Conservation (phyloP, 2,329 filamentous ascomycete genomes). For the Teratosphaeria zuluensis region DNA sequence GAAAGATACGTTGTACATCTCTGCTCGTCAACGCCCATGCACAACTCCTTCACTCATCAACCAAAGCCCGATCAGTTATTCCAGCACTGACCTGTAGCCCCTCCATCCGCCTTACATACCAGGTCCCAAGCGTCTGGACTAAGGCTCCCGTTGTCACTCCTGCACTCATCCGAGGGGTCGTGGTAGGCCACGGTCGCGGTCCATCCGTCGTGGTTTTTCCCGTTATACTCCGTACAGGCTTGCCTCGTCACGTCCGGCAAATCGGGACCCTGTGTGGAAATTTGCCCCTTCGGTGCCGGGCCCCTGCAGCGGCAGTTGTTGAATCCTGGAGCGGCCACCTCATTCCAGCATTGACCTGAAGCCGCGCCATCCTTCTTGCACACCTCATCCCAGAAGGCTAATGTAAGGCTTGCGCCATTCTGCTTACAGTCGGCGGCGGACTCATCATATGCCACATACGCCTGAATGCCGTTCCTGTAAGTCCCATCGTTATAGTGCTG, state of each 20-base stretch:
- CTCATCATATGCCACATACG: not conserved
- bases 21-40: too few species aligned
- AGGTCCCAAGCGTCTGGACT: not conserved
- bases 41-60: too few species aligned
- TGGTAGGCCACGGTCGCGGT: not conserved
- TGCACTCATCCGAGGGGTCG: not conserved
- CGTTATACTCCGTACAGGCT: not conserved
- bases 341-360: not conserved
- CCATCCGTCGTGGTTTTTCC: not conserved
- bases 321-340: not conserved
- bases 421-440: not conserved
- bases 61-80: not conserved
- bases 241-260: not conserved
- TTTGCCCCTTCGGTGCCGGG: not conserved
- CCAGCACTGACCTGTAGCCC: not conserved
- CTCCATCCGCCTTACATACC: not conserved
- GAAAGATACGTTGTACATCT: too few species aligned
- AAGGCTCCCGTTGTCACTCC: not conserved
- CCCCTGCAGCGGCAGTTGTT: not conserved
- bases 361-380: not conserved
- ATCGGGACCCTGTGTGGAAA: not conserved
- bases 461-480: not conserved
- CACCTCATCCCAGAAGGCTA: not conserved
- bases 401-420: not conserved
- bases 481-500: not conserved